Evolutionary conservation across 179 eudicot species (phyloP).

Genomic region (Spergularia azorica): DNA sequence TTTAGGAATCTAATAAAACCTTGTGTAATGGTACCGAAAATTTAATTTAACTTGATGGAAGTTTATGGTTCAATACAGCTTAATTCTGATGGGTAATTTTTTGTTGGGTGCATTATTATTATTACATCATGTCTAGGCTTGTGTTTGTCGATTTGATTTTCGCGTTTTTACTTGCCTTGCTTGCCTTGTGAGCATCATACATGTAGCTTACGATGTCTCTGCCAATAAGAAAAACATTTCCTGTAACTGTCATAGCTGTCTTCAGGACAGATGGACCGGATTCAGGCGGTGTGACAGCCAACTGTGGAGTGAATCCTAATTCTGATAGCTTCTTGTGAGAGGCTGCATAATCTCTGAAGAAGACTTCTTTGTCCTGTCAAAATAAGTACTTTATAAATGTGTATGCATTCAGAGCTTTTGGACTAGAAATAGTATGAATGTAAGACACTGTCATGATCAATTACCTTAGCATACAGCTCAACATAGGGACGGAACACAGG

Average conservation of each 20-base stretch:
- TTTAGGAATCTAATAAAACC: slow-evolving; percentile 14
- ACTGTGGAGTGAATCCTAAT: slow-evolving; percentile 51
- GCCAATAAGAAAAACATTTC: slow-evolving; percentile 47
- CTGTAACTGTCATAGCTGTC: slow-evolving; percentile 19
- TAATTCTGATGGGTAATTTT: too few species aligned
- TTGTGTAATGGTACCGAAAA: background rate
- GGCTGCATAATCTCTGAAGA: slow-evolving; percentile 74
- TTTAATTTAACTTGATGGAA: too few species aligned
- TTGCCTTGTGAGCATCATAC: slow-evolving; percentile 14
- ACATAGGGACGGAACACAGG: slow-evolving; percentile 46
- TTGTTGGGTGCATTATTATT: background rate
- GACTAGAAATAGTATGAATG: too few species aligned
- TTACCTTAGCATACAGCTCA: slow-evolving; percentile 62
- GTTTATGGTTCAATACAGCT: too few species aligned
- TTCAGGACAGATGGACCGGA: background rate
- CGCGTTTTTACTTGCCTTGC: background rate
- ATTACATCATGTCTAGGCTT: background rate
- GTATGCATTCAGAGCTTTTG: background rate
- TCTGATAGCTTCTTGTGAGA: slow-evolving; percentile 88
- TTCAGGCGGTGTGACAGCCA: background rate
- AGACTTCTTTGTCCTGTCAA: slow-evolving; percentile 67
- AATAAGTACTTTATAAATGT: background rate
- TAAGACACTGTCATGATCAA: too few species aligned
- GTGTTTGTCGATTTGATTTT: background rate
- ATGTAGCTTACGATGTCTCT: slow-evolving; percentile 48